phyloP scores from a whole-genome alignment of 257 asterid species.

The Gentiana dahurica region DNA sequence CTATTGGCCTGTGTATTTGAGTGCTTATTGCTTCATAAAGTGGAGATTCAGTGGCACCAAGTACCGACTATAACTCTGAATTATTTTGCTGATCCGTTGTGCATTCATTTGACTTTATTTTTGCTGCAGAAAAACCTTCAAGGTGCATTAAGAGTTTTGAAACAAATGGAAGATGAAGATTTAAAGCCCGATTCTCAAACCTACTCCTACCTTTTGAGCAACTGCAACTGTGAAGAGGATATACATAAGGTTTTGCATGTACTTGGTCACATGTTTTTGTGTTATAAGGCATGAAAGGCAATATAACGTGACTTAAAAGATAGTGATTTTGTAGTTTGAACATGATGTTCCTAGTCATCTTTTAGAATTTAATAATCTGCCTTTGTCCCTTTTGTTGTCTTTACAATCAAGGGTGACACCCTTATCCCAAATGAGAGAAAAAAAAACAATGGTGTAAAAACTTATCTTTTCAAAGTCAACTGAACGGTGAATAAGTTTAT shows the following conservation, averaged over 20 bases:
- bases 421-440: too few relatives aligned
- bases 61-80: slow-evolving; percentile 10
- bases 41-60: neutral
- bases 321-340: neutral
- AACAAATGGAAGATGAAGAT: slow-evolving; percentile 69
- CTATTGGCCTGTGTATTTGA: neutral
- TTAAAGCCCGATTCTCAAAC: slow-evolving; percentile 73
- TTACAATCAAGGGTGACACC: too few relatives aligned
- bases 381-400: too few relatives aligned
- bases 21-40: neutral
- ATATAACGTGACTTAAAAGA: neutral
- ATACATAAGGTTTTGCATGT: slow-evolving; percentile 42
- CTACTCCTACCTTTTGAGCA: slow-evolving; percentile 64
- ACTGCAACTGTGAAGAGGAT: slow-evolving; percentile 51
- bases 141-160: slow-evolving; percentile 51
- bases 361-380: too few relatives aligned
- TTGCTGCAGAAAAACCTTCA: slow-evolving; percentile 53
- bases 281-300: too few relatives aligned
- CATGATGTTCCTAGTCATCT: neutral
- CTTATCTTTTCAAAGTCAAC: too few relatives aligned
- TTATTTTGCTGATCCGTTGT: slow-evolving; percentile 3
- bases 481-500: too few relatives aligned
- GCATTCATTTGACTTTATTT: slow-evolving; percentile 15
- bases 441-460: too few relatives aligned
- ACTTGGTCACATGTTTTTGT: neutral